A percentile compares a stretch with the other conserved stretches of the same genome.
Evolutionary conservation across 2,329 filamentous ascomycete species (phyloP).

Genomic region (Orbilia ellipsospora): DNA sequence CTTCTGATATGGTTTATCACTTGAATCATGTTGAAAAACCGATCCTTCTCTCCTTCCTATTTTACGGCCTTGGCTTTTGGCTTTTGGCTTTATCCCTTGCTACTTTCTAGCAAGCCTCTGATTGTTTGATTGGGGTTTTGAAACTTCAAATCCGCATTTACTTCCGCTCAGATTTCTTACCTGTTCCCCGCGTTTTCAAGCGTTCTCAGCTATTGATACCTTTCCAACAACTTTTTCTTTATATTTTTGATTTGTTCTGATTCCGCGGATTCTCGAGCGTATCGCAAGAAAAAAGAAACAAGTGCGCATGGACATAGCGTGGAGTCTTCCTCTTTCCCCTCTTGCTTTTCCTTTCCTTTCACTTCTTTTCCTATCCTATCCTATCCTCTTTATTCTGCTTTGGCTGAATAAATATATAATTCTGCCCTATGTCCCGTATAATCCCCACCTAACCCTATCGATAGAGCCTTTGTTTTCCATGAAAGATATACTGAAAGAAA

Average conservation of each 20-base stretch:
- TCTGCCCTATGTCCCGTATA: not conserved
- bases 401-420: not conserved
- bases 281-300: not conserved
- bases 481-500: no score
- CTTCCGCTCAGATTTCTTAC: not conserved
- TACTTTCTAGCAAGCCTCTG: no score
- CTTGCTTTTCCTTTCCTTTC: not conserved
- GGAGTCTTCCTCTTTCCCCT: slow-evolving; percentile 17
- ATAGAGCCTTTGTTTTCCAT: no score
- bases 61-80: no score
- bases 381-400: not conserved
- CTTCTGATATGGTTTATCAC: no score
- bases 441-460: no score
- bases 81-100: no score
- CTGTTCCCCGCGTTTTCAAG: not conserved
- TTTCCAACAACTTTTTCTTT: not conserved
- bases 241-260: slow-evolving; percentile 10
- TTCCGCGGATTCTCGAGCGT: slow-evolving; percentile 21
- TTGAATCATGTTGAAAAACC: no score
- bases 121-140: not conserved
- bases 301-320: slow-evolving; percentile 13
- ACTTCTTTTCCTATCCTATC: not conserved
- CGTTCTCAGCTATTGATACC: not conserved
- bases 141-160: not conserved
- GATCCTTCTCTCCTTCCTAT: no score